These are phyloP conservation scores for Acacia confusa DNA, from an alignment of 306 rosid species.

Conservation along the genomic window DNA sequence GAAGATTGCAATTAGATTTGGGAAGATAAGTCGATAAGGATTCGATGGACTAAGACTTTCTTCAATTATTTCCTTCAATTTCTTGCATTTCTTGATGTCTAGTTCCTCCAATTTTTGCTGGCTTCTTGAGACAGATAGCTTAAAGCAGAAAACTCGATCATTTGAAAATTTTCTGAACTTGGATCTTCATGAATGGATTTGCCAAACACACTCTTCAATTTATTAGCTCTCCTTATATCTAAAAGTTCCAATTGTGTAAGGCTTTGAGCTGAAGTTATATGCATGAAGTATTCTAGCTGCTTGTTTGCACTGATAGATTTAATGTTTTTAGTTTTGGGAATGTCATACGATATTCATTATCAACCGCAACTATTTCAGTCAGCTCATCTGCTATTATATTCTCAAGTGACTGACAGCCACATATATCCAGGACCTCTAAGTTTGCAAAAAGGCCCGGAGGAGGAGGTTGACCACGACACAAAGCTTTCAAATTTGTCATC, in stretches of 20 bases:
- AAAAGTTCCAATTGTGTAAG: background rate
- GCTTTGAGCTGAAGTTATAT: background rate
- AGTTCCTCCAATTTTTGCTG: background rate
- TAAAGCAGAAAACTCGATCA: background rate
- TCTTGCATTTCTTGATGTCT: background rate
- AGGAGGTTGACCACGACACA: background rate
- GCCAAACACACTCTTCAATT: background rate
- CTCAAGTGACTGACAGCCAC: background rate
- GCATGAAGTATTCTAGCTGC: background rate
- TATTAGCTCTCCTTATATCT: background rate
- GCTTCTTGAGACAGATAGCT: background rate
- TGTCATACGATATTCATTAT: background rate
- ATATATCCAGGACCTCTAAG: background rate
- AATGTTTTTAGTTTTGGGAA: background rate
- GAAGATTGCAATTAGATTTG: background rate
- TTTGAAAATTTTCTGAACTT: background rate
- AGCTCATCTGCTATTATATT: background rate
- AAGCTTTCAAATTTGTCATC: background rate
- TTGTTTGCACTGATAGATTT: accelerated
- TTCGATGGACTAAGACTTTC: background rate
- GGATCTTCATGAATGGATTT: background rate
- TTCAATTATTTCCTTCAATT: background rate
- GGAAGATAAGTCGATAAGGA: background rate
- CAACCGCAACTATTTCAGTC: background rate
- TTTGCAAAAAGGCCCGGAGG: background rate